Evolutionary conservation across 306 rosid species (phyloP), one percentile per base, ranked within the genome.

Genomic region (Rosa rugosa): DNA sequence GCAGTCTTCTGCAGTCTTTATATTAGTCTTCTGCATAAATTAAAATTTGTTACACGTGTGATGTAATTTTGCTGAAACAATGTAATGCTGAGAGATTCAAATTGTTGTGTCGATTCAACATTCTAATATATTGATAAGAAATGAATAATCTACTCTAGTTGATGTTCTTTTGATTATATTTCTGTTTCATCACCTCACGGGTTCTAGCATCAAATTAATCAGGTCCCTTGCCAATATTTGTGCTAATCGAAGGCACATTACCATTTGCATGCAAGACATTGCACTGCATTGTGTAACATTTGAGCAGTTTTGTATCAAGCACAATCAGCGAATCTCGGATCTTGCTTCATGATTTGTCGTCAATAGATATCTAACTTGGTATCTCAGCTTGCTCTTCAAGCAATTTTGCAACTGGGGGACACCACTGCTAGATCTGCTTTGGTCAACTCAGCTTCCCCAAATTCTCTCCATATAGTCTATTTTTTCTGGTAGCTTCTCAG

Each of bases 391-490:
- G 72, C 18, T 36, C 44, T 25, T 54, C 75, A 20, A 17, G 71
- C 66, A 64, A 56, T 75, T 47, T 77, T 68, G 51, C 77, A 71
- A 31, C 69, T 81, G 77, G 82, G 11, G 74, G 45, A 75, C 68
- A 75, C 77, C 49, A 3, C 12, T 49, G 27, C 57, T 42, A 17
- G 51, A 66, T 72, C 63, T 82, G 46, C 50, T 64, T 63, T 64
- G 77, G 13, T 50, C 45, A 25, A 31, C 77, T 47, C 60, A 6
- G 65, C 63, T 11, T 50, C 22, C 63, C 38, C 57, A 45, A 70
- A 57, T 16, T 4, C 31, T 20, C 25, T 14, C 71, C 36, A 14
- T 11, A 6, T 3, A 20, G 13, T 22, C 16, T 53, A 3, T 5
- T 18, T 12, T 44, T 78, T 54, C 46, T 27, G 57, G 70, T 34